phyloP scores from a whole-genome alignment of 768 basidiomycete genomes.

The Boletus sp. region DNA sequence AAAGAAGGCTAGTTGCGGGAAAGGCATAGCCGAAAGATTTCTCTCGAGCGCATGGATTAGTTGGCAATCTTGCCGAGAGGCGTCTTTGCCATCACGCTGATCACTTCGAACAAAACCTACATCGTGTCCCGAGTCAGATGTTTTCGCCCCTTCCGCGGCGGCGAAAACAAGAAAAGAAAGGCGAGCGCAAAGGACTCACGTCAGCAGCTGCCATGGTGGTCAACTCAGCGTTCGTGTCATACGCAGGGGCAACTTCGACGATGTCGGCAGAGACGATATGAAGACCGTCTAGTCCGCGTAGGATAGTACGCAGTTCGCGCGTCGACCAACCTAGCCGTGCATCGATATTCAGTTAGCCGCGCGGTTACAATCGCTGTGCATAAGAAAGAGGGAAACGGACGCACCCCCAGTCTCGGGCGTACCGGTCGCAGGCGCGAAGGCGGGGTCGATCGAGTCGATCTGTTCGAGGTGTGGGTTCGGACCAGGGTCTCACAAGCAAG shows the following conservation, averaged over 20 bases:
- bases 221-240: slow-evolving; percentile 65
- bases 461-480: slow-evolving; percentile 19
- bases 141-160: no score
- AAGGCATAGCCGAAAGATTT: background rate
- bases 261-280: slow-evolving; percentile 80
- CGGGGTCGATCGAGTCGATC: slow-evolving; percentile 81
- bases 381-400: background rate
- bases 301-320: slow-evolving; percentile 73
- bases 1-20: background rate
- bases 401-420: slow-evolving; percentile 78
- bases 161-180: background rate
- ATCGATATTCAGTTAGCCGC: background rate
- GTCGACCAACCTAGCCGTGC: slow-evolving; percentile 58
- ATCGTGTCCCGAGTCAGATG: slow-evolving; percentile 14
- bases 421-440: slow-evolving; percentile 80
- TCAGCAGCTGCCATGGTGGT: slow-evolving; percentile 66
- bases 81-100: no score
- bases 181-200: slow-evolving; percentile 31
- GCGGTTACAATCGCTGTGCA: no score
- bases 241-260: slow-evolving; percentile 83
- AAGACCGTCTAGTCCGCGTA: slow-evolving; percentile 73
- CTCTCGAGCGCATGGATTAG: background rate
- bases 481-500: background rate
- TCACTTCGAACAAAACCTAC: no score
- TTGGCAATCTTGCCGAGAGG: slow-evolving; percentile 57